Percentiles rank a stretch among this genome's conserved stretches.
Evolutionary conservation across 352 stramenopile genomes (phyloP).

Genomic region (Phytopythium vexans): DNA sequence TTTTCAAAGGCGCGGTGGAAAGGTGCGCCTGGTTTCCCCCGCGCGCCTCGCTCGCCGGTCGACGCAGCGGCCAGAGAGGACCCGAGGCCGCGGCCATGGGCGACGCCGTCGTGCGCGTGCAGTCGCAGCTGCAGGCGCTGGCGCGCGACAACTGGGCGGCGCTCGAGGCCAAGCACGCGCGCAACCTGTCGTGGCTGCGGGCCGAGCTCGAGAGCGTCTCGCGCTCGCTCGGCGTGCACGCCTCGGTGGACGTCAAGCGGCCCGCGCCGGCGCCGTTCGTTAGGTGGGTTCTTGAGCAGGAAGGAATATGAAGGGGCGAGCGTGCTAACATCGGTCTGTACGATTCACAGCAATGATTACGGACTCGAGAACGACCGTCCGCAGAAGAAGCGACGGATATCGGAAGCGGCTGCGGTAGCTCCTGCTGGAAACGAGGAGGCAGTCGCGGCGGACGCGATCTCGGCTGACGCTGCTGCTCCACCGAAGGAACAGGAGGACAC

Average conservation of each 20-base stretch:
- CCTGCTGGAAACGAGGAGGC: background rate
- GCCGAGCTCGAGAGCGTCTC: constrained; percentile 47
- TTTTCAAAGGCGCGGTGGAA: background rate
- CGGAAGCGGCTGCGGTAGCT: constrained; percentile 1
- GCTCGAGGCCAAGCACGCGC: constrained; percentile 41
- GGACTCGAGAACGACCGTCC: background rate
- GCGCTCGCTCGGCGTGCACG: constrained; percentile 42
- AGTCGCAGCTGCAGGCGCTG: constrained; percentile 45
- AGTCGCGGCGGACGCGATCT: too few relatives aligned
- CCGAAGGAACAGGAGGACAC: background rate
- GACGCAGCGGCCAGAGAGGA: background rate
- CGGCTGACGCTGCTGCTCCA: background rate
- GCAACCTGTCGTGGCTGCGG: constrained; percentile 48
- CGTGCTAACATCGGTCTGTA: too few relatives aligned
- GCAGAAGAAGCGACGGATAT: background rate
- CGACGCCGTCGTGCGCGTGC: constrained; percentile 64
- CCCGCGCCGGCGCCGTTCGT: constrained; percentile 11
- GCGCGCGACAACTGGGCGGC: constrained; percentile 47
- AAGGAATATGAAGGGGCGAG: background rate
- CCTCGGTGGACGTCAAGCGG: constrained; percentile 35
- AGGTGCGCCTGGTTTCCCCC: background rate
- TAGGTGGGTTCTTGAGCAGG: constrained; percentile 7
- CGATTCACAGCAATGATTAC: constrained; percentile 2
- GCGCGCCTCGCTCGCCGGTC: background rate
- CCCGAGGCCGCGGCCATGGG: constrained; percentile 27